These are phyloP conservation scores for Starmerella floricola DNA, from an alignment of 805 yeast genomes.

Conservation along the genomic window DNA sequence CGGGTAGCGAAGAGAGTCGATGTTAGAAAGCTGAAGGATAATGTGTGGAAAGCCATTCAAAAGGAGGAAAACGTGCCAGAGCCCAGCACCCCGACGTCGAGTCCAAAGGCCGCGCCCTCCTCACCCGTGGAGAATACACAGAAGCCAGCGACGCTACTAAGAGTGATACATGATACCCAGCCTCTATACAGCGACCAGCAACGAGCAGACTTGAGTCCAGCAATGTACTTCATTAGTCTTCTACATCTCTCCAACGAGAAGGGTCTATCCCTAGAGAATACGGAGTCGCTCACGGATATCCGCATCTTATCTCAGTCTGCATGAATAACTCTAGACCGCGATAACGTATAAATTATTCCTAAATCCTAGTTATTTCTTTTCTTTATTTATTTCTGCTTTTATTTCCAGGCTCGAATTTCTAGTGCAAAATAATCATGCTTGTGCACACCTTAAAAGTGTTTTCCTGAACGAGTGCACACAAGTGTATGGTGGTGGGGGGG, in stretches of 20 bases:
- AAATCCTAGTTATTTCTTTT: too few relatives aligned
- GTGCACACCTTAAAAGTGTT: too few relatives aligned
- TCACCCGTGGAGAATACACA: not conserved
- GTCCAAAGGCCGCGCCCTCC: too few relatives aligned
- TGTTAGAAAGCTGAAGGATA: conserved; percentile 57
- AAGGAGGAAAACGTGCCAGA: too few relatives aligned
- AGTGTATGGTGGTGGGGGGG: too few relatives aligned
- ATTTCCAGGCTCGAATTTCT: too few relatives aligned
- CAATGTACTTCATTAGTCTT: conserved; percentile 73
- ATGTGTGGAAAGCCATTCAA: conserved; percentile 49
- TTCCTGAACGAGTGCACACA: too few relatives aligned
- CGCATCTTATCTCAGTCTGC: not conserved
- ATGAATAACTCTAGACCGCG: too few relatives aligned
- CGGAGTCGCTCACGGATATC: conserved; percentile 30
- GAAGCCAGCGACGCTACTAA: conserved; percentile 30
- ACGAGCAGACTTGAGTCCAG: conserved; percentile 60
- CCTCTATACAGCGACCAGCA: conserved; percentile 45
- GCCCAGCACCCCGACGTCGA: too few relatives aligned
- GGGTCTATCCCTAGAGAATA: conserved; percentile 47
- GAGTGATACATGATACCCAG: conserved; percentile 39
- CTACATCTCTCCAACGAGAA: conserved; percentile 80
- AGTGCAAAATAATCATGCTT: too few relatives aligned
- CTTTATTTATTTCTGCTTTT: too few relatives aligned
- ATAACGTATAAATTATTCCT: too few relatives aligned
- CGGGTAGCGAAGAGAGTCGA: conserved; percentile 70